Percentiles rank a stretch among this genome's conserved stretches.
These are phyloP conservation scores for Tympanopsis confertula DNA, from an alignment of 2,329 filamentous ascomycete species.

Conservation along the genomic window DNA sequence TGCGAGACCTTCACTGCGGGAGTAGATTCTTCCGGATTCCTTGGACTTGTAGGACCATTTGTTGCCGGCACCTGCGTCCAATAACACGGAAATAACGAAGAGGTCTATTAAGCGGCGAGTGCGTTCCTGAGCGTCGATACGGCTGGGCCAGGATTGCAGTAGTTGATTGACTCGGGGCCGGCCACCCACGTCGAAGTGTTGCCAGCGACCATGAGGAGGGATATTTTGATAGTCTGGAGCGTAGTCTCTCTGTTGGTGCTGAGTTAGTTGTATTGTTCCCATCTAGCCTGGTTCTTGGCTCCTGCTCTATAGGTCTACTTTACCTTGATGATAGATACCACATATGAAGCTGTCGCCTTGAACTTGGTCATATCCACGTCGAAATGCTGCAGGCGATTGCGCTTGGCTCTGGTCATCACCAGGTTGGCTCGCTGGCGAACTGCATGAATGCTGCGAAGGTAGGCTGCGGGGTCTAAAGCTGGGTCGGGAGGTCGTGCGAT, in stretches of 20 bases:
- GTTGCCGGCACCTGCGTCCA: constrained; percentile 57
- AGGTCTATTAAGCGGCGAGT: constrained; percentile 46
- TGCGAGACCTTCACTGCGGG: constrained; percentile 59
- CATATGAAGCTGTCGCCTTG: constrained; percentile 53
- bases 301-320: constrained; percentile 8
- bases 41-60: constrained; percentile 64
- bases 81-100: constrained; percentile 48
- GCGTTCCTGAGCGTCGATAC: constrained; percentile 41
- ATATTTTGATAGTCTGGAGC: constrained; percentile 49
- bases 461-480: constrained; percentile 48
- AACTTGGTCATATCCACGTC: constrained; percentile 62
- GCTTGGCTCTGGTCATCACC: constrained; percentile 54
- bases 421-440: constrained; percentile 40
- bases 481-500: constrained; percentile 35
- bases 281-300: too few relatives aligned
- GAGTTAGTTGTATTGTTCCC: constrained; percentile 4
- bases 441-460: constrained; percentile 57
- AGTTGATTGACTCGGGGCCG: constrained; percentile 43
- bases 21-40: constrained; percentile 54
- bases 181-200: constrained; percentile 51
- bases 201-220: constrained; percentile 36
- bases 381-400: constrained; percentile 58
- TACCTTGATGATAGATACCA: constrained; percentile 67
- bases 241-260: constrained; percentile 47
- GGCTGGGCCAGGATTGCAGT: constrained; percentile 38